Evolutionary conservation across 345 rosid genomes (phyloP).

Genomic region (Clarkia xantiana): DNA sequence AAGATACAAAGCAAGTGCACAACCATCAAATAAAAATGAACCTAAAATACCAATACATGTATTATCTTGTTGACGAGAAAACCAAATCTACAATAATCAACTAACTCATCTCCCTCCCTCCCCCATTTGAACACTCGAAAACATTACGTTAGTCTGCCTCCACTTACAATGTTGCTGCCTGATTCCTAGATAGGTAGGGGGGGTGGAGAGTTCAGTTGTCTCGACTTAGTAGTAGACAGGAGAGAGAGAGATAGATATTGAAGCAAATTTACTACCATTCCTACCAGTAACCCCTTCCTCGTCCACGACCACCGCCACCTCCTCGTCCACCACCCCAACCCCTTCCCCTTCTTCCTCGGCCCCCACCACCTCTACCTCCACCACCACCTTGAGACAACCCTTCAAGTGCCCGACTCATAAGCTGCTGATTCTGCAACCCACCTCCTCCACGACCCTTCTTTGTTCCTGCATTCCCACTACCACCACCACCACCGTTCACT

Average conservation of each 20-base stretch:
- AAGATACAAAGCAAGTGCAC: no score
- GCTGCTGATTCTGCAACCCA: constrained; percentile 48
- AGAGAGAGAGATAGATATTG: no score
- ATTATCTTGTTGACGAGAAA: no score
- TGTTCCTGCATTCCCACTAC: constrained; percentile 26
- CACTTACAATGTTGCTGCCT: no score
- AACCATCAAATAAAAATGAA: no score
- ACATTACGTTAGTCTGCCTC: no score
- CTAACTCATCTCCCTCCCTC: no score
- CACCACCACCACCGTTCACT: constrained; percentile 19
- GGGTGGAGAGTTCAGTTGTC: not conserved
- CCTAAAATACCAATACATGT: no score
- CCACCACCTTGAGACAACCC: constrained; percentile 78
- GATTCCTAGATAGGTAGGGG: no score
- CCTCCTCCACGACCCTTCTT: constrained; percentile 72
- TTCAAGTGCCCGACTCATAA: constrained; percentile 77
- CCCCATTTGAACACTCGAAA: no score
- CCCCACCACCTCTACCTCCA: constrained; percentile 48
- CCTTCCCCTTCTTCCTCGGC: constrained; percentile 39
- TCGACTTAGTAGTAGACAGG: not conserved
- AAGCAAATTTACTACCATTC: no score
- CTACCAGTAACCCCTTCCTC: constrained; percentile 45
- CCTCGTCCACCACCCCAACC: constrained; percentile 39
- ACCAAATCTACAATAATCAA: no score
- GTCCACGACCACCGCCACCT: constrained; percentile 16